Evolutionary conservation across 169 alveolate genomes (phyloP), one percentile per base, ranked within the genome.

Genomic region (Plasmodium adleri): DNA sequence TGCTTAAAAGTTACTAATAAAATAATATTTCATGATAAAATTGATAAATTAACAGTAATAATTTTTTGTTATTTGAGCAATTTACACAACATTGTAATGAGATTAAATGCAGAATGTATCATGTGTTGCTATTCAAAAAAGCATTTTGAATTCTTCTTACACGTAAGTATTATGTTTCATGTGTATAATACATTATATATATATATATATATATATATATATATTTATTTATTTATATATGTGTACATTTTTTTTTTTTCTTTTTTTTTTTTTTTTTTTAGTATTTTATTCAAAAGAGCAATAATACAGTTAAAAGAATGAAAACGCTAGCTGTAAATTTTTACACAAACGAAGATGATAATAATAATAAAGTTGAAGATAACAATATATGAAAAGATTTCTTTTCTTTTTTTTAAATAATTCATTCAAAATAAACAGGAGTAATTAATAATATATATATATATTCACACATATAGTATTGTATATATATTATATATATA

Each of bases 1-100:
- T 83, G 91, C 64, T 63, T 83, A 70, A 83, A 83, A 70, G 91
- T 71, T n/a, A 70, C 60, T 63, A 83, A 59, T 62, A 83, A 83
- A 63, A 56, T 83, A 39, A 58, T n/a, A 54, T 72, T 83, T 67
- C 59, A 58, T 50, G 73, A 83, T 50, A 83, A 83, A 58, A 71
- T 83, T 15, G 91, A 83, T 56, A 67, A 67, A 73, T 52, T 70
- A 59, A 83, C 91, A 1, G 73, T 68, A 26, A 70, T 83, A 12
- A 83, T 83, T 83, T 83, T 83, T 71, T 83, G 91, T 43, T 83
- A 70, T 52, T 26, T 83, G 45, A 70, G 86, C 54, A 83, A 83
- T 83, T 83, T 83, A 62, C 60, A 83, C 85, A 83, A 83, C 74
- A 52, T 59, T 45, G 91, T 83, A 22, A 70, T 83, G 86, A 72